phyloP scores from a whole-genome alignment of 2,329 filamentous ascomycete genomes.

The Colletotrichum phormii region DNA sequence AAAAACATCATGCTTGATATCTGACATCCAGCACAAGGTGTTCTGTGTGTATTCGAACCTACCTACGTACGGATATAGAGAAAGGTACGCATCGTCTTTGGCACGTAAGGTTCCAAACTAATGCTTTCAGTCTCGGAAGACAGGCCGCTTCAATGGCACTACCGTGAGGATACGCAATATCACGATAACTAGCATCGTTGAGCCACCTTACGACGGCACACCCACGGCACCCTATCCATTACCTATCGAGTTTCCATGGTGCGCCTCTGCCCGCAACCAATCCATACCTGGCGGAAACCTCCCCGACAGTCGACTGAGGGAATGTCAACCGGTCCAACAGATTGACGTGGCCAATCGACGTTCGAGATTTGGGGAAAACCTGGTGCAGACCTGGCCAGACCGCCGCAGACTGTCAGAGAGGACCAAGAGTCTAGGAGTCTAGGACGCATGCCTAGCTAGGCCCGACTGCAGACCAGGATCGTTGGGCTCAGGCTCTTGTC shows the following conservation, averaged over 20 bases:
- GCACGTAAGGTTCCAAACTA: neutral
- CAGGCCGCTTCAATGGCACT: neutral
- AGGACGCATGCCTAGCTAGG: neutral
- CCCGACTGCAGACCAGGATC: neutral
- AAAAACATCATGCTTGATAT: neutral
- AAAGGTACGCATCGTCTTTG: neutral
- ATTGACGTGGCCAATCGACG: conserved; percentile 1
- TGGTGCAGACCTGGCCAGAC: conserved; percentile 15
- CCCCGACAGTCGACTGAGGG: neutral
- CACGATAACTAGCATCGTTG: conserved; percentile 7
- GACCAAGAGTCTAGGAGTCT: neutral
- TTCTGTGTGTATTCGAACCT: too few species aligned
- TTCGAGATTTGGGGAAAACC: neutral
- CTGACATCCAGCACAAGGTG: too few species aligned
- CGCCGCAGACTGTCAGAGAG: neutral
- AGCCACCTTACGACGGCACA: neutral
- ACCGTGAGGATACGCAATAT: neutral
- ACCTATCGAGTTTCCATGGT: neutral
- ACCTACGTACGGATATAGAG: neutral
- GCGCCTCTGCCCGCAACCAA: neutral
- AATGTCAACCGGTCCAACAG: neutral
- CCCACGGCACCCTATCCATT: neutral
- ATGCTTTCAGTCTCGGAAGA: neutral
- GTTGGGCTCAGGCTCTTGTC: neutral
- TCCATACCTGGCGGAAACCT: neutral